Conservation (phyloP, 495 filamentous ascomycete species). For the Trichoderma erinaceum region DNA sequence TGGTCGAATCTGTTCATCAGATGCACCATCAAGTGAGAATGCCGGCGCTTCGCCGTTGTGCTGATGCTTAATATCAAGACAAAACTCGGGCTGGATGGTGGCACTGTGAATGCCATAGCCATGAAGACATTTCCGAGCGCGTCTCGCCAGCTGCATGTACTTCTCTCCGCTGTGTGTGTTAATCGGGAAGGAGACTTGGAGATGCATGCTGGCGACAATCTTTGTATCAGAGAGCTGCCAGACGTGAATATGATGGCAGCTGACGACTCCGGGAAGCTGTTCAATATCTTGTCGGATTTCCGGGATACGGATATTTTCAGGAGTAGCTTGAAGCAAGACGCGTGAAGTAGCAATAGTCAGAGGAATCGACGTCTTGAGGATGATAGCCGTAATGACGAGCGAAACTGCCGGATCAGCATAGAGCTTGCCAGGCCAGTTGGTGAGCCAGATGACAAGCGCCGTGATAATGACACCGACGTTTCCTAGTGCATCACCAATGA, state of each 20-base stretch:
- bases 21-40: constrained; percentile 28
- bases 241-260: constrained; percentile 92
- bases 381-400: constrained; percentile 93
- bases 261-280: constrained; percentile 71
- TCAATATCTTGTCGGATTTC: constrained; percentile 91
- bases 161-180: constrained; percentile 65
- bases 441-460: constrained; percentile 88
- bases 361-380: constrained; percentile 83
- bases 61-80: constrained; percentile 44
- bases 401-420: constrained; percentile 93
- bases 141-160: constrained; percentile 83
- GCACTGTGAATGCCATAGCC: constrained; percentile 96
- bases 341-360: constrained; percentile 90
- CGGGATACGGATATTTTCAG: constrained; percentile 75
- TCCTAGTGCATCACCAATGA: constrained; percentile 91
- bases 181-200: constrained; percentile 68
- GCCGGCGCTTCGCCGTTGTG: constrained; percentile 22
- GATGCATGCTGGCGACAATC: constrained; percentile 83
- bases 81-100: constrained; percentile 96
- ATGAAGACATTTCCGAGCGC: constrained; percentile 78
- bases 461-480: constrained; percentile 96
- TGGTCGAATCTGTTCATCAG: constrained; percentile 39
- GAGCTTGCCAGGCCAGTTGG: constrained; percentile 50
- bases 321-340: constrained; percentile 89
- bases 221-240: constrained; percentile 96